A percentile compares a stretch with the other conserved stretches of the same genome.
phyloP scores from a whole-genome alignment of 75 land plant species.

The Picea sitchensis region DNA sequence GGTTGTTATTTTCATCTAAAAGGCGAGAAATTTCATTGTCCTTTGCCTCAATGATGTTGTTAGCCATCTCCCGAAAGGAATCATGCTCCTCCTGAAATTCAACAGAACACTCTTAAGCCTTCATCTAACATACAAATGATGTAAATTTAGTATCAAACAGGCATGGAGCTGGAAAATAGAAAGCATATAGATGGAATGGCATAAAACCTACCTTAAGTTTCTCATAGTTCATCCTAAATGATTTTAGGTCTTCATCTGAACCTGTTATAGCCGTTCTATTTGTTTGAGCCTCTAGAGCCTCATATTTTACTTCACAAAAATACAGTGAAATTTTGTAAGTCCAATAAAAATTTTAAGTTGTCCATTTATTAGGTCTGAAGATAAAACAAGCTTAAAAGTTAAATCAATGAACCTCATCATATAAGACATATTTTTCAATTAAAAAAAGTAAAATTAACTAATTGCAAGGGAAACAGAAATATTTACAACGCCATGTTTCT shows the following conservation, averaged over 20 bases:
- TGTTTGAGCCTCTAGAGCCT: constrained; percentile 38
- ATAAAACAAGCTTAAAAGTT: neutral
- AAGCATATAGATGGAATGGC: neutral
- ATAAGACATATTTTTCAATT: no score
- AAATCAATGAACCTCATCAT: no score
- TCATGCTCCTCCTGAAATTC: constrained; percentile 70
- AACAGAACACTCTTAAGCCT: neutral
- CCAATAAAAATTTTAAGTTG: neutral
- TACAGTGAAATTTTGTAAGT: neutral
- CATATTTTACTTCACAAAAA: constrained; percentile 45
- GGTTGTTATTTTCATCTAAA: constrained; percentile 60
- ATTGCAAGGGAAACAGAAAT: neutral
- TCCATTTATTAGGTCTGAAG: neutral
- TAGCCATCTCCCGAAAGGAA: constrained; percentile 82
- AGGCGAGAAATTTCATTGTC: constrained; percentile 80
- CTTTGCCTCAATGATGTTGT: constrained; percentile 80
- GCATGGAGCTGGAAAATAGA: neutral
- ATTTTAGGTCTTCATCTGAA: constrained; percentile 37
- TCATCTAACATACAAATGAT: neutral
- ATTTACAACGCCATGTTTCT: constrained; percentile 73
- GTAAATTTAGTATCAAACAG: neutral
- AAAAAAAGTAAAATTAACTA: neutral
- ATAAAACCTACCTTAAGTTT: constrained; percentile 45
- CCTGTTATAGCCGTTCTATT: constrained; percentile 22
- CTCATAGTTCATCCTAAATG: constrained; percentile 32